Conservation (phyloP, 2,329 filamentous ascomycete genomes). For the Diaporthe longicolla region DNA sequence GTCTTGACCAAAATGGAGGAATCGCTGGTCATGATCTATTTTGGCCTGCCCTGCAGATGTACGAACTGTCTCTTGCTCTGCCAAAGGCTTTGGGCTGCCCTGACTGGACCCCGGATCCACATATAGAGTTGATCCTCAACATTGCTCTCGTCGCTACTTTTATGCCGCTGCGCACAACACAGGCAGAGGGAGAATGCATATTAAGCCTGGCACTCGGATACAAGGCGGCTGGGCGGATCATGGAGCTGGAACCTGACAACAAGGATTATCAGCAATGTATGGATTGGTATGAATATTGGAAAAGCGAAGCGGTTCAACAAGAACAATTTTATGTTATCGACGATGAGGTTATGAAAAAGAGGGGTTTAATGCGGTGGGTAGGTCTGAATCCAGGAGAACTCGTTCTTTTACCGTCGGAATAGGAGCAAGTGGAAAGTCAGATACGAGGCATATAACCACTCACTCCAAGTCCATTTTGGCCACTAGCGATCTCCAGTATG, state of each 20-base stretch:
- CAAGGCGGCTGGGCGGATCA: neutral
- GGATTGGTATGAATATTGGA: neutral
- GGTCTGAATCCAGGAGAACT: neutral
- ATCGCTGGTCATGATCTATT: no score
- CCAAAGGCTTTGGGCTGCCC: neutral
- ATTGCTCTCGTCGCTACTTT: accelerated
- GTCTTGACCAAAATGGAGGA: no score
- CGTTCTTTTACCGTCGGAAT: neutral
- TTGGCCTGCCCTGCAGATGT: neutral
- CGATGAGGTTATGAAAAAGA: neutral
- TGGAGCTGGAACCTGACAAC: neutral
- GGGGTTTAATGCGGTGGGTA: neutral
- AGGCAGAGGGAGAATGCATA: neutral
- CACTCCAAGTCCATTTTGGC: no score
- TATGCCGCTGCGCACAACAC: neutral
- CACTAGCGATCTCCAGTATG: no score
- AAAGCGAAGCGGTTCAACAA: accelerated
- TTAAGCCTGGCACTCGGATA: neutral
- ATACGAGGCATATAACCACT: no score
- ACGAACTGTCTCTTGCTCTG: neutral
- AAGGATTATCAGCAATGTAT: no score
- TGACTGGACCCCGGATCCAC: neutral
- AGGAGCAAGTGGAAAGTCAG: neutral
- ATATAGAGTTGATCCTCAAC: neutral
- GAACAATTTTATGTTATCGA: neutral